These are phyloP conservation scores for Pisolithus orientalis DNA, from an alignment of 768 basidiomycete species.

Conservation along the genomic window DNA sequence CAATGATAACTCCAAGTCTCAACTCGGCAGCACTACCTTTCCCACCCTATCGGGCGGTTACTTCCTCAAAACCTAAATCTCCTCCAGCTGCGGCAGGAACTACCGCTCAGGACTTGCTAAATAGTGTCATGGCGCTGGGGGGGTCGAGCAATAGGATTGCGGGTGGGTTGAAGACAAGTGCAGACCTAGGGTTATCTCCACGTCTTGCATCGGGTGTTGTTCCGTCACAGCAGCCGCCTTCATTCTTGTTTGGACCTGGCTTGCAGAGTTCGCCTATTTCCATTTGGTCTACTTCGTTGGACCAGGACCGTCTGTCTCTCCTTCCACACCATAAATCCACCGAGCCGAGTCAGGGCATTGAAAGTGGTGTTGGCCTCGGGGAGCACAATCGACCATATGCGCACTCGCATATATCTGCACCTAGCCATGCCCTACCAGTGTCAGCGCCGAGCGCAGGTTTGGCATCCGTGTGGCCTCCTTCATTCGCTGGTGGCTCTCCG, in stretches of 20 bases:
- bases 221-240: slow-evolving; percentile 31
- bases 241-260: slow-evolving; percentile 47
- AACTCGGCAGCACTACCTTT: slow-evolving; percentile 4
- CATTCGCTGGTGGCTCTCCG: slow-evolving; percentile 12
- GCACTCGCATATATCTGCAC: not conserved
- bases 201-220: slow-evolving; percentile 21
- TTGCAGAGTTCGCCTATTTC: slow-evolving; percentile 41
- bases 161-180: not conserved
- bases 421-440: not conserved
- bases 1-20: not conserved
- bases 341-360: not conserved
- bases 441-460: slow-evolving; percentile 7
- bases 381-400: not conserved
- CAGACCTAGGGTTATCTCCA: slow-evolving; percentile 11
- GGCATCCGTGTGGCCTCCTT: slow-evolving; percentile 17
- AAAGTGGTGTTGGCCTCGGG: not conserved
- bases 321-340: not conserved
- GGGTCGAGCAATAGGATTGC: not conserved
- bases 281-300: slow-evolving; percentile 62
- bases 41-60: not conserved
- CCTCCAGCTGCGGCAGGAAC: slow-evolving; percentile 28
- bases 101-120: slow-evolving; percentile 65
- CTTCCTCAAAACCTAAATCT: slow-evolving; percentile 22
- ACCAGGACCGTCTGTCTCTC: slow-evolving; percentile 30
- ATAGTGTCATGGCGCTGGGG: slow-evolving; percentile 28